Conservation (phyloP, 1,139 yeast genomes). For the Eremothecium sinecaudum region DNA sequence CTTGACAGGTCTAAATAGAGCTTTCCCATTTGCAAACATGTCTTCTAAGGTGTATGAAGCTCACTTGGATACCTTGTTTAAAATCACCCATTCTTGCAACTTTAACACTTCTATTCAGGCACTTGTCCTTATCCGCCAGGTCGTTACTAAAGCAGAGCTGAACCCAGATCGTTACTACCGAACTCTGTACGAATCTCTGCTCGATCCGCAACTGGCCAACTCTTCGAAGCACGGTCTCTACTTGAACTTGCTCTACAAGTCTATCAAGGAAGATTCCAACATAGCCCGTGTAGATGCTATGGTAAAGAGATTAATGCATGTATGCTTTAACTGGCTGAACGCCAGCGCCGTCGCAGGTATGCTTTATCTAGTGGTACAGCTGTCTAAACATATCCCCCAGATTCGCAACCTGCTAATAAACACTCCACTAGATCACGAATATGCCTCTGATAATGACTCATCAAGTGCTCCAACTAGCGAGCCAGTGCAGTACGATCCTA, state of each 20-base stretch:
- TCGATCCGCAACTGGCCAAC: conserved; percentile 71
- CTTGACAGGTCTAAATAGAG: conserved; percentile 90
- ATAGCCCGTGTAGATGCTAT: conserved; percentile 71
- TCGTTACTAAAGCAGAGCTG: conserved; percentile 47
- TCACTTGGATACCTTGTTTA: conserved; percentile 77
- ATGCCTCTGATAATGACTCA: conserved; percentile 30
- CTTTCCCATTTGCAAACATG: conserved; percentile 83
- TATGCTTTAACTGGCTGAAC: conserved; percentile 77
- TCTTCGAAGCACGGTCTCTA: conserved; percentile 89
- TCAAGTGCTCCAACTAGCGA: conserved; percentile 11
- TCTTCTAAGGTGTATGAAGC: conserved; percentile 62
- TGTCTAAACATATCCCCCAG: conserved; percentile 45
- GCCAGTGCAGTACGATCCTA: conserved; percentile 53
- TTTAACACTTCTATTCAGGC: conserved; percentile 95
- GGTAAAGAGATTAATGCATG: conserved; percentile 81
- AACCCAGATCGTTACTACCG: conserved; percentile 71
- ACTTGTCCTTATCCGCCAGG: conserved; percentile 71
- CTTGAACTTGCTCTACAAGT: conserved; percentile 73
- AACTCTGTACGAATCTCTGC: conserved; percentile 79
- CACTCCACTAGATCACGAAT: conserved; percentile 33
- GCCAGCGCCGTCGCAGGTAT: conserved; percentile 89
- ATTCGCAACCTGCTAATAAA: conserved; percentile 42
- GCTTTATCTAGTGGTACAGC: conserved; percentile 64
- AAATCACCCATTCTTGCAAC: conserved; percentile 87
- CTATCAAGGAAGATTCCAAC: conserved; percentile 64